A percentile compares a stretch with the other conserved stretches of the same genome.
Evolutionary conservation across 2,329 filamentous ascomycete species (phyloP).

Genomic region (Talaromyces atroroseus): DNA sequence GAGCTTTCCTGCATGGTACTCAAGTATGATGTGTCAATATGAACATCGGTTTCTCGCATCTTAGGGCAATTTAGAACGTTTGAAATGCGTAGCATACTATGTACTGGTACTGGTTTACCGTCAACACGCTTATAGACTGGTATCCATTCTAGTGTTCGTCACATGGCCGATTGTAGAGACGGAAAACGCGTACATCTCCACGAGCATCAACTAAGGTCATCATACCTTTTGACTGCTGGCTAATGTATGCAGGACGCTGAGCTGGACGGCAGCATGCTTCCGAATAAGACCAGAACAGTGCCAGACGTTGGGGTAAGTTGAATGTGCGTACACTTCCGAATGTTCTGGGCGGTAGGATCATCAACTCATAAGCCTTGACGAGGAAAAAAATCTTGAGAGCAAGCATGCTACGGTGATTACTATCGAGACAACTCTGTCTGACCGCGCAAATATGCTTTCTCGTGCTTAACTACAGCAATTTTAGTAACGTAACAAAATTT

Average conservation of each 20-base stretch:
- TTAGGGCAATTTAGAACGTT: too few species aligned
- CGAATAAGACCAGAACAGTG: not conserved
- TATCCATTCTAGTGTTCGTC: not conserved
- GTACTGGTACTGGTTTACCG: not conserved
- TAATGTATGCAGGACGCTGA: too few species aligned
- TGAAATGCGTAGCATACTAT: too few species aligned
- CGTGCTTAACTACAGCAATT: not conserved
- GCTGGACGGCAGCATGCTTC: too few species aligned
- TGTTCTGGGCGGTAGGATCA: not conserved
- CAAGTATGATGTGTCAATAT: too few species aligned
- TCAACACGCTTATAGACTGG: not conserved
- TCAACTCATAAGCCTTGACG: not conserved
- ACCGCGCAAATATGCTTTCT: not conserved
- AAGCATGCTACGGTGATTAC: too few species aligned
- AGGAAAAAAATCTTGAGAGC: too few species aligned
- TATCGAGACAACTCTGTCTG: not conserved
- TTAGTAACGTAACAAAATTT: not conserved
- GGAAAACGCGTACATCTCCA: not conserved
- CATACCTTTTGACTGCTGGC: not conserved
- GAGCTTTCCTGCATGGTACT: not conserved
- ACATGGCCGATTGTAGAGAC: not conserved
- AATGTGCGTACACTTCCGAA: not conserved
- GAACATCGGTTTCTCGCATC: too few species aligned
- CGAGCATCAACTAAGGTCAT: not conserved
- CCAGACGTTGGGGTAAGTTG: not conserved